Evolutionary conservation across 805 yeast species (phyloP).

Genomic region (Schizosaccharomyces lindneri): DNA sequence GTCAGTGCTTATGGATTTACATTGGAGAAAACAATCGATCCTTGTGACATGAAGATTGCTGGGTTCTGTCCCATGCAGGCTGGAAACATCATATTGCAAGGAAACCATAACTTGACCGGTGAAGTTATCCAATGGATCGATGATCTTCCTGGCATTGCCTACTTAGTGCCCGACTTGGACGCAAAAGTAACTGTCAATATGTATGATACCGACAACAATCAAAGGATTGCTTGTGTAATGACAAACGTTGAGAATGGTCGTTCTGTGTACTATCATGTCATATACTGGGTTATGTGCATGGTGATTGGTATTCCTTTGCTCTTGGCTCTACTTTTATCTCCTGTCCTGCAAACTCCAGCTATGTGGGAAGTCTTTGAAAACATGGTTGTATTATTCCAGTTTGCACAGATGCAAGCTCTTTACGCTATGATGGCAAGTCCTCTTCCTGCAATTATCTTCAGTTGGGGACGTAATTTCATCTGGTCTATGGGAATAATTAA

Average conservation of each 20-base stretch:
- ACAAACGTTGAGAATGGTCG: slow-evolving; percentile 69
- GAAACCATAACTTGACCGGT: slow-evolving; percentile 16
- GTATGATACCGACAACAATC: slow-evolving; percentile 8
- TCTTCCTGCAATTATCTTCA: slow-evolving; percentile 90
- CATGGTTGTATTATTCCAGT: slow-evolving; percentile 71
- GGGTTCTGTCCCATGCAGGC: slow-evolving; percentile 65
- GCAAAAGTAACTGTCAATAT: slow-evolving; percentile 64
- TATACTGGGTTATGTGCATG: slow-evolving; percentile 90
- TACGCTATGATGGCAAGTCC: slow-evolving; percentile 90
- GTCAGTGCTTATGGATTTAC: slow-evolving; percentile 64
- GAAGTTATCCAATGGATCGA: slow-evolving; percentile 20
- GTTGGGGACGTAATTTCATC: slow-evolving; percentile 91
- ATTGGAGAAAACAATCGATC: slow-evolving; percentile 28
- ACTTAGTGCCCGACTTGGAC: slow-evolving; percentile 78
- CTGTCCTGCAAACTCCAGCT: slow-evolving; percentile 70
- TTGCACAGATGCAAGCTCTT: slow-evolving; percentile 80
- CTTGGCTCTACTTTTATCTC: slow-evolving; percentile 67
- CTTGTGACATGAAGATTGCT: slow-evolving; percentile 32
- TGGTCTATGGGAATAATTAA: slow-evolving; percentile 88
- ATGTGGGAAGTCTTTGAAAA: slow-evolving; percentile 96
- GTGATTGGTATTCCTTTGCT: slow-evolving; percentile 69
- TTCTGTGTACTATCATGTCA: slow-evolving; percentile 78
- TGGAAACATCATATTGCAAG: slow-evolving; percentile 57
- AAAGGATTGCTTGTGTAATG: slow-evolving; percentile 73
- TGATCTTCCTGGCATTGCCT: slow-evolving; percentile 57